Percentiles rank a stretch among this genome's conserved stretches.
Conservation (phyloP, 176 grass and related monocot species). For the Hordeum vulgare region MorexV3_pseudomolecules_assembly NC_058522.1:570081149-570081648, state of each 20-base stretch:
- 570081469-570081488: not conserved
- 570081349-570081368: not conserved
- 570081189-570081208: not conserved
- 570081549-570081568: not conserved
- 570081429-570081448: slow-evolving; percentile 3
- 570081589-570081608: not conserved
- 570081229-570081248: not conserved
- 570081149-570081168: not conserved
- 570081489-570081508: not conserved
- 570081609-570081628: not conserved
- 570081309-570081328: not conserved
- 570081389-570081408: not conserved
- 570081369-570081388: not conserved
- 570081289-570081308: not conserved
- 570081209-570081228: not conserved
- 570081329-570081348: not conserved
- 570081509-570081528: not conserved
- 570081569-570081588: not conserved
- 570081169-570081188: not conserved
- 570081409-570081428: not conserved
- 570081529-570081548: not conserved
- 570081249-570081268: not conserved
- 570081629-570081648: not conserved
- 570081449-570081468: not conserved
- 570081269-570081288: not conserved